Evolutionary conservation across 2,329 filamentous ascomycete species (phyloP), one percentile per base, ranked within the genome.

Genomic region (Alternaria ventricosa): DNA sequence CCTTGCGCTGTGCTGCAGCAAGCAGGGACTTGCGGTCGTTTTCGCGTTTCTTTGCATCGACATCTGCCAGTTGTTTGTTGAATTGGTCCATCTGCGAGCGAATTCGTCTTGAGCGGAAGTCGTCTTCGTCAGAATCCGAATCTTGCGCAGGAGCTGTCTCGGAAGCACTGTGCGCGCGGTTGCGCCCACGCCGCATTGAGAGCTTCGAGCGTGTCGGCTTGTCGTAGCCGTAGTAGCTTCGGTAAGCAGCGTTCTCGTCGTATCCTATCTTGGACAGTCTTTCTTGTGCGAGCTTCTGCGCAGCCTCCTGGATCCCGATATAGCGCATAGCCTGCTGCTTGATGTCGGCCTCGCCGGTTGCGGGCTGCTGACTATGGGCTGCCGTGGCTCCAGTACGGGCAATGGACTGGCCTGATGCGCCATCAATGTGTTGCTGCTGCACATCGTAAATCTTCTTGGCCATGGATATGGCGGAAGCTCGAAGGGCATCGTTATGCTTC

Each of bases 381-480:
- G 77, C 75, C 28, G 77, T 79, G 23, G 77, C 78, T 33, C 77
- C 79, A 12, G 70, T 78, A 57, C 68, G 78, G 61, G 77, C 79
- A 27, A 71, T 65, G 22, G 72, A 75, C 30, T 58, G 56, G 83
- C 80, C 64, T 22, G 74, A 54, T 41, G 71, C 71, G 30, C 85
- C 82, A 7, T 89, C 86, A 2, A 87, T 83, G 64, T 85, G 86
- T 64, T 86, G 87, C 65, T 92, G 88, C 70, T 93, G 90, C 33
- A 88, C 84, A 11, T 84, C 87, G 75, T 94, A 97, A 89, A 97
- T 95, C 70, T 91, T 88, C 79, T 90, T 92, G 7, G 94, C 94
- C 93, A 97, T 97, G 11, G 92, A 92, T 4, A 97, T 84, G 3
- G 94, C 93, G 20, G 93, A 95, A 28, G 93, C 92, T 67, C 90